phyloP scores from a whole-genome alignment of 202 grass and related monocot genomes.

The Hordeum pubiflorum region DNA sequence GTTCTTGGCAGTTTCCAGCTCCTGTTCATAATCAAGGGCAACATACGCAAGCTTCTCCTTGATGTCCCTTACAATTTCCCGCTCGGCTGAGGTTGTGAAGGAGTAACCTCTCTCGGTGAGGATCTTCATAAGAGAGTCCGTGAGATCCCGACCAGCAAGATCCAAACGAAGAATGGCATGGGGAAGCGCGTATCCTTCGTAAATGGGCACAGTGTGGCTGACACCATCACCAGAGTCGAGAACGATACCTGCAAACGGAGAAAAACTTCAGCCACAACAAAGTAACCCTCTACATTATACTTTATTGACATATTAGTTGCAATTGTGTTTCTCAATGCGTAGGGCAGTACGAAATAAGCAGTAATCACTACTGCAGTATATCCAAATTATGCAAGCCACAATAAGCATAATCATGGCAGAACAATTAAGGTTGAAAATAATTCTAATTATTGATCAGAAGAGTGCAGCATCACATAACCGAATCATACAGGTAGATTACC shows the following conservation, averaged over 20 bases:
- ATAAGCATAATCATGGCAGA: background rate
- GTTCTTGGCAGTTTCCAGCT: constrained; percentile 71
- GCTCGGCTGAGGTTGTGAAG: constrained; percentile 74
- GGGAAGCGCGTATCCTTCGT: constrained; percentile 77
- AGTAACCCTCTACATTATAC: background rate
- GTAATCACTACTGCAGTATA: background rate
- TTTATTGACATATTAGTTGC: background rate
- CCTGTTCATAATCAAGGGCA: constrained; percentile 71
- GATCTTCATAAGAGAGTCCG: constrained; percentile 73
- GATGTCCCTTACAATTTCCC: constrained; percentile 86
- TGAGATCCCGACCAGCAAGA: constrained; percentile 70
- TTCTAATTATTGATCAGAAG: background rate
- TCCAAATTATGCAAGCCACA: background rate
- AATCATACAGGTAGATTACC: background rate
- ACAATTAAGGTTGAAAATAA: background rate
- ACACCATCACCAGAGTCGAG: constrained; percentile 92
- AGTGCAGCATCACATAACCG: background rate
- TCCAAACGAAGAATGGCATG: constrained; percentile 84
- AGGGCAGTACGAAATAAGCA: background rate
- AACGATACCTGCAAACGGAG: constrained; percentile 49
- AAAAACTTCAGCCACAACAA: background rate
- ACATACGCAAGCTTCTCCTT: constrained; percentile 88
- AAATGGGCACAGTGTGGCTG: constrained; percentile 78
- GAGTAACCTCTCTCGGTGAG: constrained; percentile 76
- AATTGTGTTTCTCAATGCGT: background rate